Percentiles rank a stretch among this genome's conserved stretches.
Conservation (phyloP, 116 monocot species). For the Dioscorea cayenensis region DNA sequence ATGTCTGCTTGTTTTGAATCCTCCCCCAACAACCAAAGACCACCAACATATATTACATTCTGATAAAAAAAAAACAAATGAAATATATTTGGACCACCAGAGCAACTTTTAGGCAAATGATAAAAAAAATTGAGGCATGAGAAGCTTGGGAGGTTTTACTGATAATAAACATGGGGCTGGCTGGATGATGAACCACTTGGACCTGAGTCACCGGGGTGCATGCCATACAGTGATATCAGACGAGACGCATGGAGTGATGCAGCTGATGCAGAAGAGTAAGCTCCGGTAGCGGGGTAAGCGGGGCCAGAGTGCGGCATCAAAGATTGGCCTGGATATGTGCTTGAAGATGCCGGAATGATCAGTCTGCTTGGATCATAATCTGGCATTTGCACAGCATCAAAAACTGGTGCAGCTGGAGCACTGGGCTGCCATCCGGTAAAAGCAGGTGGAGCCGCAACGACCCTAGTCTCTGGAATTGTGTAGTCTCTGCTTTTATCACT, state of each 20-base stretch:
- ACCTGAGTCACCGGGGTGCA: conserved; percentile 2
- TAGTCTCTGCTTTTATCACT: conserved; percentile 85
- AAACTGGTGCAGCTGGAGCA: conserved; percentile 9
- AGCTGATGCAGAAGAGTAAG: conserved; percentile 5
- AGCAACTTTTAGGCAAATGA: too few species aligned
- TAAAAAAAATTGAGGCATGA: too few species aligned
- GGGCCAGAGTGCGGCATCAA: conserved; percentile 10
- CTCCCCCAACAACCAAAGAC: too few species aligned
- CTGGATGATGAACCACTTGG: conserved; percentile 15
- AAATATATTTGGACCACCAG: too few species aligned
- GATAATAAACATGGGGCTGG: conserved; percentile 23
- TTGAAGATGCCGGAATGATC: conserved; percentile 12
- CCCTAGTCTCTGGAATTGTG: conserved; percentile 55
- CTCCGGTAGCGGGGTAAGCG: conserved; percentile 4
- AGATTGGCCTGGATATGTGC: conserved; percentile 28
- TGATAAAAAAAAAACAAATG: too few species aligned
- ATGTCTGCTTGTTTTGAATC: too few species aligned
- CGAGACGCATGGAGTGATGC: conserved; percentile 22
- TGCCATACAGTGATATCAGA: conserved; percentile 26
- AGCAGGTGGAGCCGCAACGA: conserved; percentile 39
- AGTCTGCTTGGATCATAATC: conserved; percentile 50
- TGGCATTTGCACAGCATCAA: conserved; percentile 13
- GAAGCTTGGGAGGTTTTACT: background rate
- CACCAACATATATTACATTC: too few species aligned
- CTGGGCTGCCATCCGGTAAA: conserved; percentile 38